These are phyloP conservation scores for Serendipita indica DNA, from an alignment of 768 basidiomycete species.

Conservation along the genomic window DNA sequence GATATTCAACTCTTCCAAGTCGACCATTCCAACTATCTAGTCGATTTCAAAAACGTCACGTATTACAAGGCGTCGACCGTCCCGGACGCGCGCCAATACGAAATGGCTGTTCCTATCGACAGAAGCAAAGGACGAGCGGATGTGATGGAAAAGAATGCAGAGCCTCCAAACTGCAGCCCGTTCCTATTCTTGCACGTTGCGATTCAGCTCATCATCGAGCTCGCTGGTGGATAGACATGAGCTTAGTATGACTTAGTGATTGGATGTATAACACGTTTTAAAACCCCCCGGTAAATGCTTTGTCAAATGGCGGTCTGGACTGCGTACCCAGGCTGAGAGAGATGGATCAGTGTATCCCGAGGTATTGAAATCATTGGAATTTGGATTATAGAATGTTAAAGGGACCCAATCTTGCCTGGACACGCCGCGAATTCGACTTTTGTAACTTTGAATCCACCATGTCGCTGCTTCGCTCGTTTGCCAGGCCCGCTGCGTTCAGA, in stretches of 20 bases:
- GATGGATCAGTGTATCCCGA: too few species aligned
- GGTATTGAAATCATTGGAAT: too few species aligned
- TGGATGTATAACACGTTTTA: neutral
- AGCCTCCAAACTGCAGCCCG: conserved; percentile 28
- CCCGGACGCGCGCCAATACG: conserved; percentile 53
- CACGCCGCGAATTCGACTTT: neutral
- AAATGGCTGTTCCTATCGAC: conserved; percentile 30
- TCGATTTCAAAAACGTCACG: conserved; percentile 96
- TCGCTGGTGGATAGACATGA: conserved; percentile 53
- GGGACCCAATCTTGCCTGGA: too few species aligned
- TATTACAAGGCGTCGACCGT: conserved; percentile 67
- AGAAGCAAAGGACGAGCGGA: conserved; percentile 28
- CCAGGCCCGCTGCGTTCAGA: neutral
- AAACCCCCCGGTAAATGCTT: too few species aligned
- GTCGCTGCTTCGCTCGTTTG: neutral
- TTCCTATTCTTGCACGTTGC: conserved; percentile 97
- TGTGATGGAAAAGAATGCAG: conserved; percentile 34
- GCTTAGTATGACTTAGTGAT: neutral
- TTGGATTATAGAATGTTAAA: too few species aligned
- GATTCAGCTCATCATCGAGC: conserved; percentile 81
- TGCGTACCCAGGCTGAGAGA: too few species aligned
- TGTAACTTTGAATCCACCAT: conserved; percentile 1
- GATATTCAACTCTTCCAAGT: conserved; percentile 96
- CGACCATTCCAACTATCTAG: conserved; percentile 88
- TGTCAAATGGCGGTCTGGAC: too few species aligned